Base-by-base conservation (phyloP, 805 yeast species). In the Jamesozyma jinghongensis region DNA sequence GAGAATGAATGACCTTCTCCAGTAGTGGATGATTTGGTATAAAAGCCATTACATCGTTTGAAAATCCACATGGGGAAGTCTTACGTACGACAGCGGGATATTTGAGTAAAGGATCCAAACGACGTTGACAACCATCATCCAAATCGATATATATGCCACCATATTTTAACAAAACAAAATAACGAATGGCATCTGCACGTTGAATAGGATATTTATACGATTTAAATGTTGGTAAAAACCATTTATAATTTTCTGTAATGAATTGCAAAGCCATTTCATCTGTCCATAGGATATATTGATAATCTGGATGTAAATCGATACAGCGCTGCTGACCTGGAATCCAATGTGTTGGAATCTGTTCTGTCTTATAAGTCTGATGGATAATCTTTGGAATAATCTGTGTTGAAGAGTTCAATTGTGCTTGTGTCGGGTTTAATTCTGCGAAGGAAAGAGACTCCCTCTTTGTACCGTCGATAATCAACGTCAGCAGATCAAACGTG, bases 101-200 rank as follows among this genome's bases (percentile, higher is more conserved):
- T 1, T 80, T 71, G 42, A 86, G 70, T 40, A 87, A 63, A 1
- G 94, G 94, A 56, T 87, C 95, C 44, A 87, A 67, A 43, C 71
- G 70, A 45, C 86, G 69, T 47, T 74, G 72, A 60, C 95, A 85
- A 10, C 90, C 94, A 57, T 84, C 94, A 57, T 86, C 96, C 48
- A 87, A 66, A 62, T 86, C 96, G 47, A 86, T 77, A 60, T 87
- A 87, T 35, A 87, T 70, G 34, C 97, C 97, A 45, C 97, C 97
- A 54, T 73, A 86, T 54, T 83, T 85, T 42, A 69, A 70, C 46
- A 87, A 65, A 3, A 84, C 83, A 62, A 87, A 87, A 64, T 87
- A 87, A 47, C 97, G 70, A 36, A 87, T 82, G 5, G 85, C 90
- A 53, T 87, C 97, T 1, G 95, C 96, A 44, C 96, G 68, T 67